These are phyloP conservation scores for Xylaria telfairii DNA, from an alignment of 495 filamentous ascomycete species.

Conservation along the genomic window DNA sequence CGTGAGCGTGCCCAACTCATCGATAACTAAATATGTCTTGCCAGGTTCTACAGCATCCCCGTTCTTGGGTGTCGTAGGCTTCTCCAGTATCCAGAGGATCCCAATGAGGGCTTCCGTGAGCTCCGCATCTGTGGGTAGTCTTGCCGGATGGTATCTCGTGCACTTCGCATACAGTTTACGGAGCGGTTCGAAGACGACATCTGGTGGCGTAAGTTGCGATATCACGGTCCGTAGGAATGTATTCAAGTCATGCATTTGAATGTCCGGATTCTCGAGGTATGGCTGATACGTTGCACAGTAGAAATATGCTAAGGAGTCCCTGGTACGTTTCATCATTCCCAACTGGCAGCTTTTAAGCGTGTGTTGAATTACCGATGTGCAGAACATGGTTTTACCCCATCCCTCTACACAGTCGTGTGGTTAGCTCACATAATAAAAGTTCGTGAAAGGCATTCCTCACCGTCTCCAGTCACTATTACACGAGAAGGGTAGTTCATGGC, in stretches of 20 bases:
- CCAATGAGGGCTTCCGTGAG: neutral
- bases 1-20: neutral
- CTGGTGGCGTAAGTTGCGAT: slow-evolving; percentile 2
- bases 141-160: slow-evolving; percentile 5
- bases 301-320: slow-evolving; percentile 7
- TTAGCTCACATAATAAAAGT: neutral
- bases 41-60: neutral
- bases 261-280: neutral
- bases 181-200: neutral
- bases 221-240: slow-evolving; percentile 8
- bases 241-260: neutral
- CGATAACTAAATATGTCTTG: slow-evolving; percentile 12
- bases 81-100: neutral
- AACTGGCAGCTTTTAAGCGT: neutral
- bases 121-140: neutral
- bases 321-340: neutral
- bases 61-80: neutral
- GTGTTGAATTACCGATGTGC: slow-evolving; percentile 7
- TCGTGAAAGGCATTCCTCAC: neutral
- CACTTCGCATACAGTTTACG: neutral
- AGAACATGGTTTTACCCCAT: slow-evolving; percentile 14
- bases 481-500: neutral
- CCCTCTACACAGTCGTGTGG: neutral
- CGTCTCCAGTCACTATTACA: neutral
- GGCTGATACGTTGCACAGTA: slow-evolving; percentile 1